A percentile compares a stretch with the other conserved stretches of the same genome.
Evolutionary conservation across 1,284 basidiomycete genomes (phyloP).

Genomic region (Pisolithus thermaeus): DNA sequence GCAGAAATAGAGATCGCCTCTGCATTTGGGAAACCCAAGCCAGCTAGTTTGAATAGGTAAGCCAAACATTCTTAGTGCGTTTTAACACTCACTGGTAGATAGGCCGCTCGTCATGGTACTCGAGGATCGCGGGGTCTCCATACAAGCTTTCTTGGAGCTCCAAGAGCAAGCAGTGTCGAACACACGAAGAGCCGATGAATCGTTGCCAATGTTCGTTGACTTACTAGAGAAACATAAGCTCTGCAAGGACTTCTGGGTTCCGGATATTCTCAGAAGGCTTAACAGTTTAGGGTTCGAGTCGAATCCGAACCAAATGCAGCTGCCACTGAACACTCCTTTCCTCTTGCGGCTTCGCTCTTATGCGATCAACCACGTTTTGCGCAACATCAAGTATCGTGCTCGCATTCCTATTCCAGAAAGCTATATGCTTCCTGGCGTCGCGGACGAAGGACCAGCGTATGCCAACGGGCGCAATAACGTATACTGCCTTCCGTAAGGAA

Average conservation of each 20-base stretch:
- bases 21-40: conserved; percentile 50
- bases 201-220: conserved; percentile 38
- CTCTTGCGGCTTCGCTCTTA: conserved; percentile 50
- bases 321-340: conserved; percentile 50
- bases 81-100: conserved; percentile 1
- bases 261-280: conserved; percentile 30
- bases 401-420: conserved; percentile 65
- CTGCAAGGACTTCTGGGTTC: conserved; percentile 45
- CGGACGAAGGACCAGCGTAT: conserved; percentile 69
- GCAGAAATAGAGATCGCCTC: conserved; percentile 68
- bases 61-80: background rate
- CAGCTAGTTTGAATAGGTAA: conserved; percentile 61
- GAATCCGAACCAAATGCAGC: conserved; percentile 28
- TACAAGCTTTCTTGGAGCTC: conserved; percentile 48
- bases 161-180: conserved; percentile 49
- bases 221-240: conserved; percentile 47
- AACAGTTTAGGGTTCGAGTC: conserved; percentile 44
- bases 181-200: conserved; percentile 51
- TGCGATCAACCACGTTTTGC: conserved; percentile 54
- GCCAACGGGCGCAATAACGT: conserved; percentile 44
- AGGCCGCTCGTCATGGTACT: conserved; percentile 68
- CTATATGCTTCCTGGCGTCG: conserved; percentile 66
- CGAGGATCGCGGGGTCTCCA: conserved; percentile 56
- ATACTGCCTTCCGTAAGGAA: conserved; percentile 43
- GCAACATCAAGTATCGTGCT: conserved; percentile 68